These are phyloP conservation scores for Xylariaceae sp. DNA, from an alignment of 2,329 filamentous ascomycete genomes.

Conservation along the genomic window DNA sequence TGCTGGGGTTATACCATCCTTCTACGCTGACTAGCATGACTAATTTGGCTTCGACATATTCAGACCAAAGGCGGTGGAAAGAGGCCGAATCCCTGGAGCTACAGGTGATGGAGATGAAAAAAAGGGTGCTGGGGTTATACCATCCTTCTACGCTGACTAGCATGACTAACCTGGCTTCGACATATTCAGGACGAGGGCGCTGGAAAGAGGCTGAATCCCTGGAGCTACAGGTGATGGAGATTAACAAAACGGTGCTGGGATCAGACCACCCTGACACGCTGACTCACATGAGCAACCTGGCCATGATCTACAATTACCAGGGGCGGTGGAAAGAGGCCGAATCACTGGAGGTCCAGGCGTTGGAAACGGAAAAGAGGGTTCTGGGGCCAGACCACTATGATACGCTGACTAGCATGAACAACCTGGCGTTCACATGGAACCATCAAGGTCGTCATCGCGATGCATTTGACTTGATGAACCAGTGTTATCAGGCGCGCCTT, in stretches of 20 bases:
- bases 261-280: constrained; percentile 15
- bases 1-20: neutral
- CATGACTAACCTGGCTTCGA: neutral
- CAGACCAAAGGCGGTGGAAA: neutral
- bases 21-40: neutral
- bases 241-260: constrained; percentile 14
- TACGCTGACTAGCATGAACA: neutral
- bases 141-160: neutral
- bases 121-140: neutral
- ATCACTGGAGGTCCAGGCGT: constrained; percentile 3
- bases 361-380: constrained; percentile 17
- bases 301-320: neutral
- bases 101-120: neutral
- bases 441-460: neutral
- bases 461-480: neutral
- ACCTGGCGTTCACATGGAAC: neutral
- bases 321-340: neutral
- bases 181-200: neutral
- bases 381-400: constrained; percentile 19
- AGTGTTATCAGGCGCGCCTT: neutral
- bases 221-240: constrained; percentile 14
- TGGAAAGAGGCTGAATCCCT: neutral
- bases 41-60: neutral
- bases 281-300: neutral
- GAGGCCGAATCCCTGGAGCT: neutral